Evolutionary conservation across 805 yeast species (phyloP).

Genomic region (Ogataea populi-albae): DNA sequence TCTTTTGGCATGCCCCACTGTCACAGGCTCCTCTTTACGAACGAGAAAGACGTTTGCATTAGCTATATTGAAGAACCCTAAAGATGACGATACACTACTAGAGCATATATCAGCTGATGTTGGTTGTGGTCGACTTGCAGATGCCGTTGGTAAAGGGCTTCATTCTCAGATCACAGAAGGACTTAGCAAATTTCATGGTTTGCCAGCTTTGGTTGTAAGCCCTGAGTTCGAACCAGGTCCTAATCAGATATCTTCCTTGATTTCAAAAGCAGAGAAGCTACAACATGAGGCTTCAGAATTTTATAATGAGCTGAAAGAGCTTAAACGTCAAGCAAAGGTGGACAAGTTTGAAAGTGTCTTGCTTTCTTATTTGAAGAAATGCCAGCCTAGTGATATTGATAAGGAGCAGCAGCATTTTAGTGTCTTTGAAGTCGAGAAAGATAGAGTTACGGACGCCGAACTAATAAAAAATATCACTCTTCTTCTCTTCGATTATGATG

Average conservation of each 20-base stretch:
- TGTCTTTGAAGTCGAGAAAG: conserved; percentile 62
- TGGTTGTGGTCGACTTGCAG: conserved; percentile 66
- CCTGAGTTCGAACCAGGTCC: conserved; percentile 18
- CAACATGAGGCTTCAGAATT: conserved; percentile 28
- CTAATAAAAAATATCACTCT: conserved; percentile 46
- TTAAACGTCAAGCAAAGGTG: conserved; percentile 24
- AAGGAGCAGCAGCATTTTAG: conserved; percentile 34
- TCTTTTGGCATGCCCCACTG: conserved; percentile 33
- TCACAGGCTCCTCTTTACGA: conserved; percentile 42
- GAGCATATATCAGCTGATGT: conserved; percentile 51
- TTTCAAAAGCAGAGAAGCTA: conserved; percentile 16
- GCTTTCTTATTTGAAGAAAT: conserved; percentile 30
- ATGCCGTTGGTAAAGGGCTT: conserved; percentile 65
- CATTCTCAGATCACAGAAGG: conserved; percentile 5
- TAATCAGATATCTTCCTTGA: conserved; percentile 25
- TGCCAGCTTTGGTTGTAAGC: conserved; percentile 21
- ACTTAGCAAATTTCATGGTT: conserved; percentile 23
- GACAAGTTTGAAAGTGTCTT: conserved; percentile 30
- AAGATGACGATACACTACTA: conserved; percentile 42
- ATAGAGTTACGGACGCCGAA: conserved; percentile 58
- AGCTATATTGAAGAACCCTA: conserved; percentile 38
- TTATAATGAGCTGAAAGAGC: conserved; percentile 26
- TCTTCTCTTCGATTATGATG: conserved; percentile 36
- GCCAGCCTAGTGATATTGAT: conserved; percentile 18
- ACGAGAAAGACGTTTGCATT: conserved; percentile 41